Evolutionary conservation across 257 asterid genomes (phyloP), one percentile per base, ranked within the genome.

Genomic region (Osmanthus fragrans): DNA sequence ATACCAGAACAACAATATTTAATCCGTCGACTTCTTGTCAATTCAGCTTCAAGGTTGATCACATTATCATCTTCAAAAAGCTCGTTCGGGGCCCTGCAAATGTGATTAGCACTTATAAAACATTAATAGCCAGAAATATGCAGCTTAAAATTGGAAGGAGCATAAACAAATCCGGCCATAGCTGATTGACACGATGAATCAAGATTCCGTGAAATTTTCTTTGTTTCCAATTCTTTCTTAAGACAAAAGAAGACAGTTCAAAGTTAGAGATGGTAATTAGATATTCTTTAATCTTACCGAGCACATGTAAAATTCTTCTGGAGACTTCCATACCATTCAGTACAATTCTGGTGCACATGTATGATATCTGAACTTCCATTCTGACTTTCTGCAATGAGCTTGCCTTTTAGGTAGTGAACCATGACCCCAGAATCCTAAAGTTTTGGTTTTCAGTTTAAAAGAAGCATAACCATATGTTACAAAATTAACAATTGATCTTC

Each of bases 1-100:
- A 82, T 77, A 71, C 97, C 96, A 85, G 98, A 95, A 82, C 92
- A 87, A 77, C 86, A 83, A 85, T 98, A 95, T 73, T 74, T 89
- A 63, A 93, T 89, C 81, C 92, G 86, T 66, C 90, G 85, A 80
- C 99, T 95, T 88, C 99, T 93, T 21, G 87, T 81, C 81, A 95
- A 64, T 80, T 95, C 98, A 77, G 87, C 47, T 73, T 91, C 98
- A 66, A 95, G 97, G 86, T 95, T 95, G 86, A 90, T 76, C 81
- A 72, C 87, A 34, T 82, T 67, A 81, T 89, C 92, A 29, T 80
- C 94, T 80, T 92, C 90, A 72, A 90, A 95, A 79, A 89, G 93
- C 60, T 90, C 98, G 76, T 95, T 91, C 60, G 99, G 98, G 42
- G 98, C 99, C 99, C 99, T 95, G 95, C 79, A 82, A 72, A 71